phyloP scores from a whole-genome alignment of 148 eudicot genomes.

The Chenopodium suecicum region DNA sequence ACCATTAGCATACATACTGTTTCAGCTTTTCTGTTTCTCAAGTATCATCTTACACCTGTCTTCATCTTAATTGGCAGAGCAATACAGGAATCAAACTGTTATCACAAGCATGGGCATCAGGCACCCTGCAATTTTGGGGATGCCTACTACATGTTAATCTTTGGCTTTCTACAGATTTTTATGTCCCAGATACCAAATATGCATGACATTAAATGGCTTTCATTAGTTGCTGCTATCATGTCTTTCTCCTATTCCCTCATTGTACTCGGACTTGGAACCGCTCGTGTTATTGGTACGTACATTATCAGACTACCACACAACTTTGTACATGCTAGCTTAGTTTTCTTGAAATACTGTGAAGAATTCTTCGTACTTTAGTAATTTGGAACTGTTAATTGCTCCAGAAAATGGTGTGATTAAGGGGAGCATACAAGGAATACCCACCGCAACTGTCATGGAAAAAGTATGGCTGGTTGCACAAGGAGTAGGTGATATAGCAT shows the following conservation, averaged over 20 bases:
- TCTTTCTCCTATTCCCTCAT: constrained; percentile 74
- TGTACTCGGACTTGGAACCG: constrained; percentile 68
- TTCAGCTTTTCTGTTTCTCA: too few species aligned
- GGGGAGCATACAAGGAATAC: constrained; percentile 67
- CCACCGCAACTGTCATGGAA: constrained; percentile 47
- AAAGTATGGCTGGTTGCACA: constrained; percentile 75
- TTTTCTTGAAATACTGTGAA: too few species aligned
- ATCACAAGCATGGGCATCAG: constrained; percentile 64
- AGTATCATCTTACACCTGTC: too few species aligned
- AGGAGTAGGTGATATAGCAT: constrained; percentile 87
- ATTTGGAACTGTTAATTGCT: constrained; percentile 17
- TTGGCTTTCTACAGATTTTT: constrained; percentile 63
- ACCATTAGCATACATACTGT: too few species aligned
- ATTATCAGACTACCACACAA: too few species aligned
- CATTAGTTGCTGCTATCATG: constrained; percentile 73
- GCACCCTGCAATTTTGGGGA: constrained; percentile 51
- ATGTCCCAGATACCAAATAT: constrained; percentile 82
- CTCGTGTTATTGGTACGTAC: constrained; percentile 56
- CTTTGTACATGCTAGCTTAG: too few species aligned
- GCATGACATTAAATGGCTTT: constrained; percentile 69
- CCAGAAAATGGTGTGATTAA: constrained; percentile 65
- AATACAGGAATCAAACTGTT: constrained; percentile 71
- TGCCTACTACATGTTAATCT: constrained; percentile 57
- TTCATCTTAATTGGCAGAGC: constrained; percentile 49
- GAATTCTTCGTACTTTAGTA: not conserved